phyloP scores from a whole-genome alignment of 2,329 filamentous ascomycete species.

The Blastomyces gilchristii region DNA sequence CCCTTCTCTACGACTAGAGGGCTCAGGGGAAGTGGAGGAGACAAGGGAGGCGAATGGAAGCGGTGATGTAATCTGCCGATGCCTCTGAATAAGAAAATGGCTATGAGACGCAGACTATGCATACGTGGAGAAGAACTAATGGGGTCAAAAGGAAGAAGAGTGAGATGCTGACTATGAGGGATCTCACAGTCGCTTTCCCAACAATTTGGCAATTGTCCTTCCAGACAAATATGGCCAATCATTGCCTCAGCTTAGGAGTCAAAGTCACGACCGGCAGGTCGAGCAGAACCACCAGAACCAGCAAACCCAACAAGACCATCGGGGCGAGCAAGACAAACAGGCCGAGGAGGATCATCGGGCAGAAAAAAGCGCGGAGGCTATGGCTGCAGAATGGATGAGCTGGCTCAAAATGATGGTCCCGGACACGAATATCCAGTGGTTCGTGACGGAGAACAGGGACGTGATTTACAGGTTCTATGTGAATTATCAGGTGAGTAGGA shows the following conservation, averaged over 20 bases:
- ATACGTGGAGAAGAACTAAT: neutral
- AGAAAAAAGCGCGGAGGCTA: neutral
- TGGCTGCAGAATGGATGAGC: neutral
- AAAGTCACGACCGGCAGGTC: neutral
- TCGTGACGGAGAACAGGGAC: constrained; percentile 1
- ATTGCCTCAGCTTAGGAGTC: neutral
- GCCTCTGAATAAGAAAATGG: neutral
- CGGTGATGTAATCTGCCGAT: neutral
- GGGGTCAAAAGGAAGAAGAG: neutral
- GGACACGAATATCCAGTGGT: constrained; percentile 1
- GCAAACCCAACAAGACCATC: neutral
- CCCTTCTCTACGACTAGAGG: neutral
- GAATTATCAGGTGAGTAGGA: constrained; percentile 4
- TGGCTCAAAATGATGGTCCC: constrained; percentile 5
- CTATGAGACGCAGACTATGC: neutral
- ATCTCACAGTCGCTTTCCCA: neutral
- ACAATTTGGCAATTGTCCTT: neutral
- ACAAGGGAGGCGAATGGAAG: neutral
- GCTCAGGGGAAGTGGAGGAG: neutral
- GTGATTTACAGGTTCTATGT: constrained; percentile 4
- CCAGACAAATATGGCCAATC: neutral
- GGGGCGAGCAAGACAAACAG: neutral
- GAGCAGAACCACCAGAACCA: neutral
- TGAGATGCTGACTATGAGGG: neutral
- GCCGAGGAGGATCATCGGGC: neutral